phyloP scores from a whole-genome alignment of 2,329 filamentous ascomycete genomes.

The Lecanoromycetidae sp. region DNA sequence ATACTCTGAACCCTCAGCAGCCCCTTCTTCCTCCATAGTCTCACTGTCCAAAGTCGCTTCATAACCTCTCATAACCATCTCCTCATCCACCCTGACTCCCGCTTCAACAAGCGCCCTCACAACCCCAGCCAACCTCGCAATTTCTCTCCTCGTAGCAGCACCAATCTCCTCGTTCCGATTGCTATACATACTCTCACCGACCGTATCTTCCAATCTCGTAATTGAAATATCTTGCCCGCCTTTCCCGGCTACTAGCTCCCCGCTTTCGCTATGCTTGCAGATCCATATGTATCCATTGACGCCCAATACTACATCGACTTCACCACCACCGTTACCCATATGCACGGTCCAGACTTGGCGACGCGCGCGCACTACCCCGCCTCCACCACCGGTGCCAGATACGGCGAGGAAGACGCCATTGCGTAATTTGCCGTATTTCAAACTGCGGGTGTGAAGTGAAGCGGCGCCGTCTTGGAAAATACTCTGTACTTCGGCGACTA shows the following conservation, averaged over 20 bases:
- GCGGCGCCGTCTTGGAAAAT: conserved; percentile 78
- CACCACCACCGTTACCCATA: conserved; percentile 35
- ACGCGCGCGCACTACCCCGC: conserved; percentile 70
- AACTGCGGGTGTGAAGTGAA: conserved; percentile 72
- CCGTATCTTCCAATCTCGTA: conserved; percentile 76
- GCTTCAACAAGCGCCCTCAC: conserved; percentile 73
- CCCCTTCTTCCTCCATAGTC: conserved; percentile 28
- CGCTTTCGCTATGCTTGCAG: conserved; percentile 66
- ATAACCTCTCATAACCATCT: conserved; percentile 73
- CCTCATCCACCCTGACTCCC: conserved; percentile 77
- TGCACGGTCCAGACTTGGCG: conserved; percentile 75
- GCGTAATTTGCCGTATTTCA: conserved; percentile 90
- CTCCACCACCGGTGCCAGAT: conserved; percentile 58
- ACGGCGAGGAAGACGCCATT: conserved; percentile 86
- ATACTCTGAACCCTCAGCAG: conserved; percentile 30
- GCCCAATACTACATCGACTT: conserved; percentile 75
- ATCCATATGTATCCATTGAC: conserved; percentile 98
- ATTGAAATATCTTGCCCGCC: conserved; percentile 48
- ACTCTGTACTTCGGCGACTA: conserved; percentile 90
- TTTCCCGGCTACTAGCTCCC: conserved; percentile 33
- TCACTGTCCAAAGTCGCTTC: conserved; percentile 53
- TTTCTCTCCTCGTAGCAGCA: conserved; percentile 69
- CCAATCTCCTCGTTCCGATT: conserved; percentile 85
- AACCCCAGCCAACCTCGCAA: conserved; percentile 69
- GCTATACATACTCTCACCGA: conserved; percentile 73